phyloP scores from a whole-genome alignment of 1,284 basidiomycete species.

The Bjerkandera adusta region DNA sequence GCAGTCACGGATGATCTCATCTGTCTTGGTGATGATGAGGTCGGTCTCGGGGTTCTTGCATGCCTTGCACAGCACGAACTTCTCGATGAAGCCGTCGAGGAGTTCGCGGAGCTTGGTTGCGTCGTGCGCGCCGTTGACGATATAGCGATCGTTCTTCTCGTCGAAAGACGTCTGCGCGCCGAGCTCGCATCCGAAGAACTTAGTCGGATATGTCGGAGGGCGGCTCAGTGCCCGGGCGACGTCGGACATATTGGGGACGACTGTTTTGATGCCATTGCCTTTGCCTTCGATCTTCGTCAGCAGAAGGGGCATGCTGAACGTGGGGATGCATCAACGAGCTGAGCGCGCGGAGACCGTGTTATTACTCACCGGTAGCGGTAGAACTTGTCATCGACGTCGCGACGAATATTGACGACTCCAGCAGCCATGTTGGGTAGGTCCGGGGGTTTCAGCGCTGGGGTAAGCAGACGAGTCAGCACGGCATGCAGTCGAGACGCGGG shows the following conservation, averaged over 20 bases:
- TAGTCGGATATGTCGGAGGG: slow-evolving; percentile 95
- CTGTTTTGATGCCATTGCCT: slow-evolving; percentile 99
- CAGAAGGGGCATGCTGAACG: slow-evolving; percentile 86
- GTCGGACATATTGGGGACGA: slow-evolving; percentile 98
- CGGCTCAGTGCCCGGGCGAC: slow-evolving; percentile 94
- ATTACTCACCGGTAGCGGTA: slow-evolving; percentile 76
- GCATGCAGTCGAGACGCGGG: too few species aligned
- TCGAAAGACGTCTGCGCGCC: slow-evolving; percentile 97
- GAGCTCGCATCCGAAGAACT: slow-evolving; percentile 99
- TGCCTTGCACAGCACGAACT: slow-evolving; percentile 95
- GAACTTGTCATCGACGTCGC: slow-evolving; percentile 96
- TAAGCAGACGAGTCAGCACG: background rate
- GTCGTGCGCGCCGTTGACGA: slow-evolving; percentile 97
- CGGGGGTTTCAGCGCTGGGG: slow-evolving; percentile 53
- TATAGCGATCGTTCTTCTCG: slow-evolving; percentile 96
- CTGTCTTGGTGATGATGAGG: slow-evolving; percentile 85
- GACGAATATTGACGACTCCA: slow-evolving; percentile 93
- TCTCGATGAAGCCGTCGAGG: slow-evolving; percentile 95
- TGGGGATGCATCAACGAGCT: background rate
- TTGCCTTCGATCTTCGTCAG: slow-evolving; percentile 98
- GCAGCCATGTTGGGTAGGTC: slow-evolving; percentile 75
- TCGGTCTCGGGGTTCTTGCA: slow-evolving; percentile 99
- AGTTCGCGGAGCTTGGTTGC: slow-evolving; percentile 92
- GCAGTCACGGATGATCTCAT: slow-evolving; percentile 94
- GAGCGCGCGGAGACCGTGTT: background rate